Conservation (phyloP, 768 basidiomycete species). For the Calvatia gigantea region DNA sequence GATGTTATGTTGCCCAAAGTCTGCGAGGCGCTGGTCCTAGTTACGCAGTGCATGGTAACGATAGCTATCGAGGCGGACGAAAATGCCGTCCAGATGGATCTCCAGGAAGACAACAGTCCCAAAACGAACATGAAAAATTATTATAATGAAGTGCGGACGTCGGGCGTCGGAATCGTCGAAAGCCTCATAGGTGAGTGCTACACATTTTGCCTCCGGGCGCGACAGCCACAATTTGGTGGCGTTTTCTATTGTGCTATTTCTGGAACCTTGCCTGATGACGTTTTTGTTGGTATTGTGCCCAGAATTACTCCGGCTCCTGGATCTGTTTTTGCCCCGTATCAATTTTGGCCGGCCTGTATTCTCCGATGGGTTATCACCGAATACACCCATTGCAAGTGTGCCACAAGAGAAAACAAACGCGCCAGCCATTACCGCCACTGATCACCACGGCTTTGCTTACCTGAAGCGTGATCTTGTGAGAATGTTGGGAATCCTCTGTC, state of each 20-base stretch:
- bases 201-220: neutral
- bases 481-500: conserved; percentile 73
- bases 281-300: conserved; percentile 11
- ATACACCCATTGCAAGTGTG: conserved; percentile 23
- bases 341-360: conserved; percentile 68
- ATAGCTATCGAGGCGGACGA: conserved; percentile 54
- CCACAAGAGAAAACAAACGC: conserved; percentile 9
- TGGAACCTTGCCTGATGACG: conserved; percentile 7
- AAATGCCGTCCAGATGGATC: conserved; percentile 17
- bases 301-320: conserved; percentile 76
- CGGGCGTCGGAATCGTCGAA: conserved; percentile 47
- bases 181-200: conserved; percentile 53
- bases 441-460: conserved; percentile 68
- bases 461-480: conserved; percentile 90
- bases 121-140: conserved; percentile 33
- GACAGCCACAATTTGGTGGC: conserved; percentile 4
- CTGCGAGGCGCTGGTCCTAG: conserved; percentile 76
- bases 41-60: conserved; percentile 71
- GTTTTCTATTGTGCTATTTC: neutral
- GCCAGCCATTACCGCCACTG: conserved; percentile 18
- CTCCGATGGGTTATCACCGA: conserved; percentile 22
- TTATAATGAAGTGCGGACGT: conserved; percentile 41
- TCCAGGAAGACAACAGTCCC: conserved; percentile 15
- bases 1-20: conserved; percentile 75
- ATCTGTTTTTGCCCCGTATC: conserved; percentile 81